These are phyloP conservation scores for Russula compacta DNA, from an alignment of 768 basidiomycete species.

Conservation along the genomic window DNA sequence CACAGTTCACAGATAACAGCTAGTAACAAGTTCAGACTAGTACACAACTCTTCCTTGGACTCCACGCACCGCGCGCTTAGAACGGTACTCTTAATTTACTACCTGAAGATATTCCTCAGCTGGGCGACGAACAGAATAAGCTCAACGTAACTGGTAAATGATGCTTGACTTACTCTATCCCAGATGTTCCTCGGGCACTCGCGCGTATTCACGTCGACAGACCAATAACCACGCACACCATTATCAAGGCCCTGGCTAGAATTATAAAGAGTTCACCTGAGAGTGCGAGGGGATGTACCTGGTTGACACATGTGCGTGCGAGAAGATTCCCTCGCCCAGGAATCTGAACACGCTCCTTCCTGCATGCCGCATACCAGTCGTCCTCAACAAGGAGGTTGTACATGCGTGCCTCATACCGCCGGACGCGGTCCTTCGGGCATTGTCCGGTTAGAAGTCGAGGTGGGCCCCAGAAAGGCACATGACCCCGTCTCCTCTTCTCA, in stretches of 20 bases:
- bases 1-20: neutral
- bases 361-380: constrained; percentile 22
- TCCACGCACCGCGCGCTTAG: neutral
- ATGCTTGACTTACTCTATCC: constrained; percentile 4
- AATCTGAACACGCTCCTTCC: neutral
- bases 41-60: neutral
- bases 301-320: neutral
- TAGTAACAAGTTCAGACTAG: neutral
- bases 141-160: neutral
- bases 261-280: neutral
- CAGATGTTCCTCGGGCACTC: constrained; percentile 15
- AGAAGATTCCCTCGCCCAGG: neutral
- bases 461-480: constrained; percentile 13
- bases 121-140: neutral
- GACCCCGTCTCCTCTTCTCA: constrained; percentile 15
- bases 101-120: constrained; percentile 9
- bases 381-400: constrained; percentile 20
- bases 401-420: constrained; percentile 19
- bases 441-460: constrained; percentile 2
- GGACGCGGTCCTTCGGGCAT: constrained; percentile 7
- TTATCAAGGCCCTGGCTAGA: constrained; percentile 10
- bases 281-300: neutral
- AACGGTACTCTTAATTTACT: too few relatives aligned
- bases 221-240: constrained; percentile 9
- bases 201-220: constrained; percentile 6